Percentiles rank a stretch among this genome's conserved stretches.
Evolutionary conservation across 2,329 filamentous ascomycete species (phyloP).

Genomic region (Apiospora malaysiana): DNA sequence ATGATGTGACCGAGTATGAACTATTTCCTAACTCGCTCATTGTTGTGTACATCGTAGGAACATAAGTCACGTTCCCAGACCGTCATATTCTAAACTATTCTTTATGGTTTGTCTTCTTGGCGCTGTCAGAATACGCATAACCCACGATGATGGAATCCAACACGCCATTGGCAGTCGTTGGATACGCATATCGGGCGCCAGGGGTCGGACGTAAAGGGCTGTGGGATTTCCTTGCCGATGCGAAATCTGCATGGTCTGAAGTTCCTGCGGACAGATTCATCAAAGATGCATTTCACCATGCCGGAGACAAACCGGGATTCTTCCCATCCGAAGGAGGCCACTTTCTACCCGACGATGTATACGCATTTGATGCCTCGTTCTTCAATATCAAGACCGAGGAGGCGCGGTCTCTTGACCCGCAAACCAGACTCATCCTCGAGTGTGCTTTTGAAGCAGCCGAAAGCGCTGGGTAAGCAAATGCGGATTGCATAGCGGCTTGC

Average conservation of each 20-base stretch:
- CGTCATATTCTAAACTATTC: too few relatives aligned
- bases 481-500: not conserved
- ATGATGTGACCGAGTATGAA: too few relatives aligned
- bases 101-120: too few relatives aligned
- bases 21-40: too few relatives aligned
- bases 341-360: conserved; percentile 39
- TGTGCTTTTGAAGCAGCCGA: conserved; percentile 39
- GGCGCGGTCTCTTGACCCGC: conserved; percentile 42
- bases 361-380: conserved; percentile 41
- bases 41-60: too few relatives aligned
- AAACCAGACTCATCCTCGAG: conserved; percentile 38
- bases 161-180: conserved; percentile 19
- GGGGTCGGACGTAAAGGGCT: conserved; percentile 22
- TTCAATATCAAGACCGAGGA: conserved; percentile 45
- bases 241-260: conserved; percentile 22
- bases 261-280: conserved; percentile 16
- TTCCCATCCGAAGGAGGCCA: conserved; percentile 41
- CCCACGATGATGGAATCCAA: not conserved
- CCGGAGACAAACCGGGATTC: conserved; percentile 38
- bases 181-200: conserved; percentile 22
- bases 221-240: conserved; percentile 23
- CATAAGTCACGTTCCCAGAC: too few relatives aligned
- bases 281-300: conserved; percentile 39
- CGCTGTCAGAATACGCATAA: not conserved
- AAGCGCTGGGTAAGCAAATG: conserved; percentile 23